Conservation (phyloP, 345 rosid species). For the Psidium friedrichsthalianum region DNA sequence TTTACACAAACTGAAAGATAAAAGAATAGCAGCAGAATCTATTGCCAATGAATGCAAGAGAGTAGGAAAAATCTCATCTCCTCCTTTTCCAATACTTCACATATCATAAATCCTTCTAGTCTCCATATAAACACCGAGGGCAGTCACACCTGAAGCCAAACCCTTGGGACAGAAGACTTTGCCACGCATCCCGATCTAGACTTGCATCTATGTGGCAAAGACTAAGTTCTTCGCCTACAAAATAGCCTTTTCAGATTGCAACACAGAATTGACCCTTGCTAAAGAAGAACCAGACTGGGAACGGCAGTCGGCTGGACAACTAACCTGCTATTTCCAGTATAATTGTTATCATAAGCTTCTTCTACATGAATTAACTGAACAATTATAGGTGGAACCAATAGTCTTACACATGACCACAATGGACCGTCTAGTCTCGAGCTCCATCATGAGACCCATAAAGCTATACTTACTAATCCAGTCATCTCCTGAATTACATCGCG, state of each 20-base stretch:
- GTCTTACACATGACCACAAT: no score
- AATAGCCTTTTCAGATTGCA: not conserved
- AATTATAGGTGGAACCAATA: no score
- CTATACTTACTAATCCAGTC: no score
- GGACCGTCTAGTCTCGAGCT: no score
- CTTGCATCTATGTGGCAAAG: slow-evolving; percentile 84
- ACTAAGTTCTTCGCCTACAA: slow-evolving; percentile 76
- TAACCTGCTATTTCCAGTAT: no score
- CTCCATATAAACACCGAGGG: slow-evolving; percentile 47
- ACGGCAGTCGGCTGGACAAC: no score
- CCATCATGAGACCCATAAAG: no score
- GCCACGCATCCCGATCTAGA: slow-evolving; percentile 59
- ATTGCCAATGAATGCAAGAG: not conserved
- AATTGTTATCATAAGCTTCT: no score
- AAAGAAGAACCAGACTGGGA: not conserved
- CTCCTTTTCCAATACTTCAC: not conserved
- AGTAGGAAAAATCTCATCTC: not conserved
- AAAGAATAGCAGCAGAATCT: no score
- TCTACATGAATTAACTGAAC: no score
- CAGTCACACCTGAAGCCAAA: slow-evolving; percentile 70
- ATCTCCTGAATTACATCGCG: no score
- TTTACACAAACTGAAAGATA: no score
- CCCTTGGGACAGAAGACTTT: slow-evolving; percentile 44
- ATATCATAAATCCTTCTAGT: slow-evolving; percentile 8
- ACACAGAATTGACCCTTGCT: not conserved